A percentile compares a stretch with the other conserved stretches of the same genome.
phyloP scores from a whole-genome alignment of 169 alveolate genomes.

The Eimeria necatrix region DNA sequence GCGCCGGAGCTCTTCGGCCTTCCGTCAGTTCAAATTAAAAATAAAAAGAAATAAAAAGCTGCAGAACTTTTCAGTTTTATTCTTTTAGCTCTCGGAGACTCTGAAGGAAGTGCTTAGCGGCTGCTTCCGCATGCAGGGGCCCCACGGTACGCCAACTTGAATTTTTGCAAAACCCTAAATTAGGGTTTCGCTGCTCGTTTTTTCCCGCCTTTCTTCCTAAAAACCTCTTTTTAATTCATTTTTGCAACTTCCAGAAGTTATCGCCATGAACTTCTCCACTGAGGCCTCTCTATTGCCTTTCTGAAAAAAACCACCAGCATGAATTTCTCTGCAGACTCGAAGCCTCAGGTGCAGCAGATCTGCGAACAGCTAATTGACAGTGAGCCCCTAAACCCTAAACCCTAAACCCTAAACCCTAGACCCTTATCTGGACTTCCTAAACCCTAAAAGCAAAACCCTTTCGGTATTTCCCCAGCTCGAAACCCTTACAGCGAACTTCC shows the following conservation, averaged over 20 bases:
- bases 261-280: too few species aligned
- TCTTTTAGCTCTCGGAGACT: not conserved
- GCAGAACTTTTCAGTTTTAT: not conserved
- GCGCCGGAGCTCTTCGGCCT: not conserved
- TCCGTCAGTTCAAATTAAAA: not conserved
- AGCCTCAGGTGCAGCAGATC: not conserved
- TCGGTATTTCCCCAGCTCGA: too few species aligned
- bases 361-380: not conserved
- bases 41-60: not conserved
- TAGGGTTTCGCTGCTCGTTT: too few species aligned
- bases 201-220: too few species aligned
- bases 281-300: too few species aligned
- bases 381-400: not conserved
- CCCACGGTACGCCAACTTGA: not conserved
- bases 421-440: too few species aligned
- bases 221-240: too few species aligned
- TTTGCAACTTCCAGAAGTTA: too few species aligned
- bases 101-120: not conserved
- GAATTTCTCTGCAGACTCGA: not conserved
- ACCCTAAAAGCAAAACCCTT: too few species aligned
- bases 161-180: too few species aligned
- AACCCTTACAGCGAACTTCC: too few species aligned
- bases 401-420: not conserved
- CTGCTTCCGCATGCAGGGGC: constrained; percentile 20
- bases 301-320: too few species aligned